Evolutionary conservation across 176 grass and related monocot species (phyloP).

Genomic region (Cymbopogon citratus): DNA sequence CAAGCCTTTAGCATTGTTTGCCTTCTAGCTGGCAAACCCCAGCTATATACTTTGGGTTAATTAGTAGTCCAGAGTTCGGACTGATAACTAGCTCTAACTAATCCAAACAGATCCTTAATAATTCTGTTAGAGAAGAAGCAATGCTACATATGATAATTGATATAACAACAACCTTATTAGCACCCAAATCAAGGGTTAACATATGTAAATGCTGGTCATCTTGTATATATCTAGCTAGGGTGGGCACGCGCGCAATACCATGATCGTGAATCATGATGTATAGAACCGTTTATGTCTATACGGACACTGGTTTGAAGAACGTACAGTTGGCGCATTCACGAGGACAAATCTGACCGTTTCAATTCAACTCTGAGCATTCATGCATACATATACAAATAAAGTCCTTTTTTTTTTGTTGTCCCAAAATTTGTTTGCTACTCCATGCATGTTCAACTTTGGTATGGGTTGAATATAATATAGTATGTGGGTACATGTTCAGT

Average conservation of each 20-base stretch:
- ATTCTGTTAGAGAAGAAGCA: neutral
- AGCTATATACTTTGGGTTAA: neutral
- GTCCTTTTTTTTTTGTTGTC: neutral
- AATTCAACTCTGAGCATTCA: neutral
- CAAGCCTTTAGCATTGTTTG: neutral
- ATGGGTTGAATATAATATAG: conserved; percentile 9
- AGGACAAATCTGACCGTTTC: neutral
- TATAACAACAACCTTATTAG: neutral
- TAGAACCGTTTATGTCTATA: neutral
- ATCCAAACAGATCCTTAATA: neutral
- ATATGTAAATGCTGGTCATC: neutral
- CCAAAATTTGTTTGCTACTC: neutral
- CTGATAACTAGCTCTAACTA: neutral
- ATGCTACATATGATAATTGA: neutral
- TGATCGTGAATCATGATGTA: neutral
- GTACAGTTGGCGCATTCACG: neutral
- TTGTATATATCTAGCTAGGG: neutral
- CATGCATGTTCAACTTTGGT: conserved; percentile 1
- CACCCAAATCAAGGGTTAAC: neutral
- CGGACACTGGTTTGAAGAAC: neutral
- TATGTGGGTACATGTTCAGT: conserved; percentile 22
- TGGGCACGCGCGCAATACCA: neutral
- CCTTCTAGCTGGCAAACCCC: neutral
- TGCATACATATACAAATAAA: neutral
- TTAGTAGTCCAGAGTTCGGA: no score